Conservation (phyloP, 441 rosid genomes). For the Isatis lusitanica region DNA sequence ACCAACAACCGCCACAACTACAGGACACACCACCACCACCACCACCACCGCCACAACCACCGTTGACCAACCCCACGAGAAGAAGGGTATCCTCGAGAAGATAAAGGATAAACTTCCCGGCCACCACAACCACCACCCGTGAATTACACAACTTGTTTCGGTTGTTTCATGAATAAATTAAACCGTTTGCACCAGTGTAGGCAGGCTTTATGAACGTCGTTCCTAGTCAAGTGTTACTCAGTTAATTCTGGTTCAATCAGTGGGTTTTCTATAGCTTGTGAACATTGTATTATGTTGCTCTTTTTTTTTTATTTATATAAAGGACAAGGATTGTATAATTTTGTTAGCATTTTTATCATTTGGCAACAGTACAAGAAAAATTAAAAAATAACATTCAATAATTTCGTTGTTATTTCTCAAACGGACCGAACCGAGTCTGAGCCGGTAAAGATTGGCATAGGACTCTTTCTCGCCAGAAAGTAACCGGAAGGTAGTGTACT, state of each 20-base stretch:
- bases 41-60: constrained; percentile 10
- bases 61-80: constrained; percentile 49
- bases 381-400: too few species aligned
- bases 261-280: background rate
- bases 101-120: constrained; percentile 73
- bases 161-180: background rate
- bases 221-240: background rate
- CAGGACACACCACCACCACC: constrained; percentile 1
- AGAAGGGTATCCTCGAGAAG: constrained; percentile 64
- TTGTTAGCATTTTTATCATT: background rate
- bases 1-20: constrained; percentile 19
- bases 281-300: background rate
- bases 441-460: too few species aligned
- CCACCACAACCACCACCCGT: constrained; percentile 42
- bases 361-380: too few species aligned
- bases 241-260: background rate
- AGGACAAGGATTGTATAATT: background rate
- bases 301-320: background rate
- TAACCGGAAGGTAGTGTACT: too few species aligned
- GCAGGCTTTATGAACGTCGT: constrained; percentile 3
- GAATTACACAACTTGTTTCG: constrained; percentile 5
- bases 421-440: too few species aligned
- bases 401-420: too few species aligned
- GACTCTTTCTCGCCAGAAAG: too few species aligned
- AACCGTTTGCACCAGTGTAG: background rate